Base-by-base conservation (phyloP, 805 yeast species). In the Metschnikowia kunwiensis region DNA sequence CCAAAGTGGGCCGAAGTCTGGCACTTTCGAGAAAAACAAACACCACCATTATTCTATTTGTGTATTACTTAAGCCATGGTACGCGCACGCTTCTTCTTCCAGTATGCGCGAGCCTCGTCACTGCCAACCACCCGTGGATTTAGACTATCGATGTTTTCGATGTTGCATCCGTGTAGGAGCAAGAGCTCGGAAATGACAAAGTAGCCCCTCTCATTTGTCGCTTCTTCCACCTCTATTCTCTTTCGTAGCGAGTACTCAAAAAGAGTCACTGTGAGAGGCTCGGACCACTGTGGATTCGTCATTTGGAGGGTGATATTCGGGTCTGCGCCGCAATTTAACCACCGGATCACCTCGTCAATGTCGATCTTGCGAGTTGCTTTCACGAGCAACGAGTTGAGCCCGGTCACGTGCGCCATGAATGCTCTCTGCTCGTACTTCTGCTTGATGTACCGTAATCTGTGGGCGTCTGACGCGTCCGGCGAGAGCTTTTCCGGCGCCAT, bases 361-460 rank as follows among this genome's bases (percentile, higher is more conserved):
- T 77, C 68, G 30, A 78, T 74, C 17, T 65, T 58, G 35, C 73
- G 75, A 3, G 80, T 66, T 0, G 80, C 77, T 39, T 68, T 69
- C n/a, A 80, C 65, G 20, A 80, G 51, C 2, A 58, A 50, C 31
- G 63, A 65, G 36, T 65, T 60, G 5, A 54, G 31, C 12, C 54
- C 54, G 0, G 51, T 46, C 2, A 24, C 30, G 1, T 33, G 35
- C 9, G 34, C 44, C 9, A 74, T 62, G 50, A 58, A 88, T 26
- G 59, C 63, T 55, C 75, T 77, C 4, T 59, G 61, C 17, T 69
- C 66, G 54, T 89, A 89, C 58, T 89, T 89, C 27, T 72, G 66
- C 6, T 70, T 70, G 30, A 86, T 80, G 52, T 72, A 87, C n/a
- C 57, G 55, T 21, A 75, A 61, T 32, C 95, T 65, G 23, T 70